A percentile compares a stretch with the other conserved stretches of the same genome.
These are phyloP conservation scores for Acacia confusa DNA, from an alignment of 306 rosid species.

Conservation along the genomic window DNA sequence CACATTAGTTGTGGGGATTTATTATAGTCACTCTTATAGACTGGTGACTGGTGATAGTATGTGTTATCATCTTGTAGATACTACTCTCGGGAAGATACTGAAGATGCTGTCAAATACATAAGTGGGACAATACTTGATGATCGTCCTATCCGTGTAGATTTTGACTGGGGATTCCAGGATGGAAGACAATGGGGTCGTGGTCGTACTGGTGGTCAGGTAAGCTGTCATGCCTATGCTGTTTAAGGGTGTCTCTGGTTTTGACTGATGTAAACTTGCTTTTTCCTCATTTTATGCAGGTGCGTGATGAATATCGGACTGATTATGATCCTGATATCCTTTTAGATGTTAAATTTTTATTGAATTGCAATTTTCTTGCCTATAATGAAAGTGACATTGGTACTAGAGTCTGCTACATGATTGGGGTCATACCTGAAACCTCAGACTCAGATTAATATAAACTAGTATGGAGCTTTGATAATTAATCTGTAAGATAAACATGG, in stretches of 20 bases:
- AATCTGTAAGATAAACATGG: neutral
- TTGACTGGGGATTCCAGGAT: constrained; percentile 98
- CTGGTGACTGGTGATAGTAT: neutral
- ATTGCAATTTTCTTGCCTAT: neutral
- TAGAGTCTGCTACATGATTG: neutral
- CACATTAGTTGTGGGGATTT: neutral
- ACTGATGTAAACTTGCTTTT: constrained; percentile 22
- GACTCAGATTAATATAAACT: neutral
- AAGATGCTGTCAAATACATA: constrained; percentile 91
- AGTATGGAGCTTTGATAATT: neutral
- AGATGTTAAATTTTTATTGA: neutral
- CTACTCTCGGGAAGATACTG: constrained; percentile 92
- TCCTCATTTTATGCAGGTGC: constrained; percentile 62
- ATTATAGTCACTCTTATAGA: neutral
- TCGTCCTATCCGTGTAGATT: constrained; percentile 99
- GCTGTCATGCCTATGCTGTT: constrained; percentile 8
- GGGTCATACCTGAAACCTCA: neutral
- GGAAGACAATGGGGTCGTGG: constrained; percentile 99
- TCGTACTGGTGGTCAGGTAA: constrained; percentile 96
- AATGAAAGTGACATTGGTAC: neutral
- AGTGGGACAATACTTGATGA: constrained; percentile 98
- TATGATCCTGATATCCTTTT: constrained; percentile 99
- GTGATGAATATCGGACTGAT: constrained; percentile 97
- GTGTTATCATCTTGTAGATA: constrained; percentile 42
- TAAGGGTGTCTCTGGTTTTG: constrained; percentile 5